Percentiles rank a stretch among this genome's conserved stretches.
phyloP scores from a whole-genome alignment of 805 yeast species.

The Lipomyces japonicus region DNA sequence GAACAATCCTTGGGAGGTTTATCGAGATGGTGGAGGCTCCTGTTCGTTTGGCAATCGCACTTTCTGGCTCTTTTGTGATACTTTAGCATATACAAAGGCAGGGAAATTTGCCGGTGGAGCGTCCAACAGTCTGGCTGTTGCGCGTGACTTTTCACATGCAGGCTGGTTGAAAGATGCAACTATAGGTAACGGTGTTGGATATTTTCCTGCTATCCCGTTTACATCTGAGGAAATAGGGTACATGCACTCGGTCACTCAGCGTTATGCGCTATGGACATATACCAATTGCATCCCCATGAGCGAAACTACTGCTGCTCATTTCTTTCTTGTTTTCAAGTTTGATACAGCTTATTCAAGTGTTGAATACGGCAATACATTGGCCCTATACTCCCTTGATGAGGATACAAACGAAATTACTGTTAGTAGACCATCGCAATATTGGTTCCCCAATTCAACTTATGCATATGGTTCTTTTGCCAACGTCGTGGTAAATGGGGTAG shows the following conservation, averaged over 20 bases:
- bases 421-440: constrained; percentile 5
- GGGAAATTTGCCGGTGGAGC: constrained; percentile 11
- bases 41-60: constrained; percentile 23
- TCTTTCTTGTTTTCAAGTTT: constrained; percentile 12
- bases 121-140: constrained; percentile 5
- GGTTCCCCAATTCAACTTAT: constrained; percentile 11
- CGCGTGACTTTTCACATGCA: background rate
- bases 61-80: constrained; percentile 17
- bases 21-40: constrained; percentile 27
- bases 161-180: constrained; percentile 10
- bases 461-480: constrained; percentile 24
- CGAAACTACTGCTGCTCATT: constrained; percentile 14
- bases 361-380: constrained; percentile 20
- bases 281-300: constrained; percentile 20
- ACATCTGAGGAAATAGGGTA: constrained; percentile 6
- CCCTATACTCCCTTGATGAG: constrained; percentile 8
- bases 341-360: background rate
- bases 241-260: background rate
- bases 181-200: constrained; percentile 1
- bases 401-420: constrained; percentile 7
- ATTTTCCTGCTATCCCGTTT: constrained; percentile 18
- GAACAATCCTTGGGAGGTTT: constrained; percentile 10
- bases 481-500: constrained; percentile 19
- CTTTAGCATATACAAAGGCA: constrained; percentile 8
- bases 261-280: constrained; percentile 24